Evolutionary conservation across 192 early-diverging fungal species (phyloP).

Genomic region (Backusella parvicylindrica): DNA sequence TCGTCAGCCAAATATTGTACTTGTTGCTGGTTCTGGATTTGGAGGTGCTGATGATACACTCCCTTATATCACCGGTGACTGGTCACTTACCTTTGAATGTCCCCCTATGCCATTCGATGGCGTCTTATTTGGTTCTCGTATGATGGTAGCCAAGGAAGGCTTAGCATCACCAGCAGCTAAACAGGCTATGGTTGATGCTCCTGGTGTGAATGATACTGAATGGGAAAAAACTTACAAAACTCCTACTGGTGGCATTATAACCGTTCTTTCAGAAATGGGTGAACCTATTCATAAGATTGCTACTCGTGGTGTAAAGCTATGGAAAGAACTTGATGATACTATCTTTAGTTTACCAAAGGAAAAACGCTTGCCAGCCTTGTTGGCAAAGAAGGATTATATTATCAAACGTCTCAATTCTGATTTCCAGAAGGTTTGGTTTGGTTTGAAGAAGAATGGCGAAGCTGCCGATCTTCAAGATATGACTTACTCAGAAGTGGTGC

Average conservation of each 20-base stretch:
- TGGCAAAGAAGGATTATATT: constrained; percentile 84
- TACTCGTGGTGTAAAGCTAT: constrained; percentile 78
- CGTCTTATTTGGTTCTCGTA: constrained; percentile 86
- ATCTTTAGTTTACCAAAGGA: constrained; percentile 83
- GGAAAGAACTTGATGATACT: constrained; percentile 77
- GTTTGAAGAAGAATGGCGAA: constrained; percentile 69
- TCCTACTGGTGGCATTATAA: constrained; percentile 75
- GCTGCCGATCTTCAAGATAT: constrained; percentile 84
- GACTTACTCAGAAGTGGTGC: constrained; percentile 87
- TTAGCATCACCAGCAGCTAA: constrained; percentile 75
- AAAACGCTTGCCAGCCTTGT: constrained; percentile 66
- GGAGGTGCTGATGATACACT: constrained; percentile 82
- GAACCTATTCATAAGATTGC: constrained; percentile 93
- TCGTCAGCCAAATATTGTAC: constrained; percentile 69
- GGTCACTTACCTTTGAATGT: constrained; percentile 71
- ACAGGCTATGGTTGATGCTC: constrained; percentile 79
- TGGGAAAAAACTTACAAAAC: constrained; percentile 86
- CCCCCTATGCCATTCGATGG: constrained; percentile 97
- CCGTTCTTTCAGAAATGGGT: constrained; percentile 85
- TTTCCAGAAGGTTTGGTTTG: constrained; percentile 96
- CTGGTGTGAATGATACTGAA: constrained; percentile 73
- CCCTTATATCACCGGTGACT: constrained; percentile 93
- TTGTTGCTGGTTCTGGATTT: constrained; percentile 92
- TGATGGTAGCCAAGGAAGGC: constrained; percentile 92
- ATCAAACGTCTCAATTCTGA: constrained; percentile 82